A percentile compares a stretch with the other conserved stretches of the same genome.
Conservation (phyloP, 768 basidiomycete genomes). For the Russula compacta region DNA sequence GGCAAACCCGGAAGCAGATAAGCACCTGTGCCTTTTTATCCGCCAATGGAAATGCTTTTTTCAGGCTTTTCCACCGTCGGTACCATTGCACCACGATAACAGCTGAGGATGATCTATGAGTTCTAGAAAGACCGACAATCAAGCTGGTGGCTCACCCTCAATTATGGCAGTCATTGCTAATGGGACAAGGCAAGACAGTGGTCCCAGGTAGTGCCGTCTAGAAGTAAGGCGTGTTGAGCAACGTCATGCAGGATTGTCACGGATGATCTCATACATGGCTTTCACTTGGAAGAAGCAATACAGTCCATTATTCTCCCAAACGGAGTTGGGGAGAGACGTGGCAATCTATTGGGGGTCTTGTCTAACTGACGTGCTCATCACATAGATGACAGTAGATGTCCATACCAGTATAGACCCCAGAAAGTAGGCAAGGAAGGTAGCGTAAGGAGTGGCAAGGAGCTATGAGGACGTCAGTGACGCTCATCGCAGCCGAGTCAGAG, state of each 20-base stretch:
- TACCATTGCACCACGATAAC: conserved; percentile 37
- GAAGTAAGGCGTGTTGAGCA: conserved; percentile 8
- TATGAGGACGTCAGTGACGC: conserved; percentile 19
- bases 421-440: conserved; percentile 36
- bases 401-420: conserved; percentile 25
- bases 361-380: not conserved
- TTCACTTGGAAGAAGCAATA: conserved; percentile 37
- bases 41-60: conserved; percentile 35
- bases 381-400: not conserved
- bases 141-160: conserved; percentile 31
- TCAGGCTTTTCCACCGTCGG: conserved; percentile 30
- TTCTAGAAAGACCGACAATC: not conserved
- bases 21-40: conserved; percentile 30
- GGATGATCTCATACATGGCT: conserved; percentile 29
- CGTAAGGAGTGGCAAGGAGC: conserved; percentile 33
- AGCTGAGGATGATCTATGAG: conserved; percentile 22
- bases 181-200: conserved; percentile 37
- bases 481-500: not conserved
- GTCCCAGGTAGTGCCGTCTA: conserved; percentile 23
- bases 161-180: conserved; percentile 34
- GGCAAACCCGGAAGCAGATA: conserved; percentile 30
- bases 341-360: conserved; percentile 12
- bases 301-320: conserved; percentile 34
- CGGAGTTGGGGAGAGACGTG: conserved; percentile 20
- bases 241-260: not conserved